Evolutionary conservation across 2,329 filamentous ascomycete genomes (phyloP).

Genomic region (Talaromyces amestolkiae): DNA sequence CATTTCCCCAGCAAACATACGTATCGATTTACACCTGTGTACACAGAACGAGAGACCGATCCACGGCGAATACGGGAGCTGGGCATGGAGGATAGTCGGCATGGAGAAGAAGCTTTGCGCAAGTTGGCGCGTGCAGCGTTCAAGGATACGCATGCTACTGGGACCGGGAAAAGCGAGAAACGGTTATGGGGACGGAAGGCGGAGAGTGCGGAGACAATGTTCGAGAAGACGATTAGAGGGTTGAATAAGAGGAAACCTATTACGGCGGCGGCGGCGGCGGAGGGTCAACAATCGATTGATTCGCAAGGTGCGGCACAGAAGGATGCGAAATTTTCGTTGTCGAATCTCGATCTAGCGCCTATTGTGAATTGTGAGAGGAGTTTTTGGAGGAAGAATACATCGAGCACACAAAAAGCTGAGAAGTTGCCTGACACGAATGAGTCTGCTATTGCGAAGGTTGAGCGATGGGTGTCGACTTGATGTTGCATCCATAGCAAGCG

Average conservation of each 20-base stretch:
- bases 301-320: conserved; percentile 15
- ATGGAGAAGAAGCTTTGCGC: conserved; percentile 63
- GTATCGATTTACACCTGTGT: conserved; percentile 60
- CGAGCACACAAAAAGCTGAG: conserved; percentile 34
- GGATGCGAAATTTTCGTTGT: conserved; percentile 21
- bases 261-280: conserved; percentile 21
- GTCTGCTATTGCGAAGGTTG: conserved; percentile 23
- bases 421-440: conserved; percentile 30
- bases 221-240: conserved; percentile 57
- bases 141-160: conserved; percentile 41
- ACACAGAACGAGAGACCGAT: conserved; percentile 58
- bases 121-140: conserved; percentile 55
- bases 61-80: conserved; percentile 60
- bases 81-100: conserved; percentile 63
- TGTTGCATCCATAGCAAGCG: too few species aligned
- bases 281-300: conserved; percentile 24
- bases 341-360: conserved; percentile 45
- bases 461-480: conserved; percentile 20
- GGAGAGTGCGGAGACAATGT: conserved; percentile 50
- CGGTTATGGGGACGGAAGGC: conserved; percentile 38
- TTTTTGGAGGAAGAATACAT: conserved; percentile 53
- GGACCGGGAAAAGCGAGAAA: conserved; percentile 40
- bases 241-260: conserved; percentile 38
- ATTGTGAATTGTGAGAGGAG: conserved; percentile 61
- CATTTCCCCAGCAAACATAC: conserved; percentile 63